Percentiles rank a stretch among this genome's conserved stretches.
Evolutionary conservation across 345 rosid species (phyloP).

Genomic region (Passiflora organensis): DNA sequence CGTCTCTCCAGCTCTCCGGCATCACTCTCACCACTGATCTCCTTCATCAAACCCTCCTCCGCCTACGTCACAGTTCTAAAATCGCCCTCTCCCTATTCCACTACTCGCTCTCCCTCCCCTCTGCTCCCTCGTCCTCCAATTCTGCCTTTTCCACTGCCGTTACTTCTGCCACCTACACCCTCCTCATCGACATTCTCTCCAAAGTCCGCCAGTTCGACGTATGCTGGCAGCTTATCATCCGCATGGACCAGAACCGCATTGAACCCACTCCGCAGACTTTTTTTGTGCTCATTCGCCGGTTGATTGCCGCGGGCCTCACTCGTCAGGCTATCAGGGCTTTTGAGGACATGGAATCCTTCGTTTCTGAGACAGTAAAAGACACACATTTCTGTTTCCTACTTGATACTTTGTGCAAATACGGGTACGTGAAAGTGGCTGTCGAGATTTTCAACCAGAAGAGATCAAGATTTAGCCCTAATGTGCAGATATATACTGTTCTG

Average conservation of each 20-base stretch:
- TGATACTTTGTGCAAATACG: conserved; percentile 77
- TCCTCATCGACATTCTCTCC: conserved; percentile 66
- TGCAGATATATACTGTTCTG: conserved; percentile 59
- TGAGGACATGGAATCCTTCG: conserved; percentile 60
- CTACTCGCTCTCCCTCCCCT: conserved; percentile 45
- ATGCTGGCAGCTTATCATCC: conserved; percentile 60
- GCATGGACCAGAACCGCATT: conserved; percentile 45
- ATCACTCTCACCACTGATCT: conserved; percentile 51
- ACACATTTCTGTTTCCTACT: conserved; percentile 51
- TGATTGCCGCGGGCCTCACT: conserved; percentile 74
- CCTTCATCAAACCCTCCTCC: conserved; percentile 79
- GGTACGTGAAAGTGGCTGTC: conserved; percentile 56
- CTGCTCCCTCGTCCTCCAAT: conserved; percentile 22
- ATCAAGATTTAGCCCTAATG: conserved; percentile 31
- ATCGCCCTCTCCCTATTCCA: conserved; percentile 58
- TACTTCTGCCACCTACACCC: conserved; percentile 36
- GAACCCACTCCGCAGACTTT: conserved; percentile 51
- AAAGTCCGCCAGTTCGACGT: conserved; percentile 77
- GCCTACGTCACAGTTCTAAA: conserved; percentile 76
- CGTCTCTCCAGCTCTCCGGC: conserved; percentile 74
- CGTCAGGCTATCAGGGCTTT: conserved; percentile 81
- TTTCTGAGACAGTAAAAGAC: conserved; percentile 8
- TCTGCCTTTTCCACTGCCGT: too few relatives aligned
- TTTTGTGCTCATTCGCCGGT: conserved; percentile 57
- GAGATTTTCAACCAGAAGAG: conserved; percentile 57